phyloP scores from a whole-genome alignment of 2,329 filamentous ascomycete genomes.

The Paecilomyces sp. region DNA sequence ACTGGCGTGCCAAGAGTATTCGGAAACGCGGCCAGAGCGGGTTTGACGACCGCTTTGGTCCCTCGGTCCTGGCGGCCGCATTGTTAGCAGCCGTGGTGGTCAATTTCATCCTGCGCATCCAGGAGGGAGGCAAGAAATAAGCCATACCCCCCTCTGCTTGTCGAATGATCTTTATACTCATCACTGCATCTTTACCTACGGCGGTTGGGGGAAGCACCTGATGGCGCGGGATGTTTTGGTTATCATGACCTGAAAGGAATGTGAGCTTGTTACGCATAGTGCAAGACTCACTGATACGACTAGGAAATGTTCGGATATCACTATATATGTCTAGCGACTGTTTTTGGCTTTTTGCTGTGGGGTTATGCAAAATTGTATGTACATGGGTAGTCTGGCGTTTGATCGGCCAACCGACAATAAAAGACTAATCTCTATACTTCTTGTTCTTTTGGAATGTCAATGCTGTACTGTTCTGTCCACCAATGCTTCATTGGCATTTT shows the following conservation, averaged over 20 bases:
- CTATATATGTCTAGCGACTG: not conserved
- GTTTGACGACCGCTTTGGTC: constrained; percentile 93
- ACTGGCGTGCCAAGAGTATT: constrained; percentile 94
- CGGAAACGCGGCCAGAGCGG: constrained; percentile 84
- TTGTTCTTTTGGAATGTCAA: not conserved
- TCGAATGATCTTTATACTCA: not conserved
- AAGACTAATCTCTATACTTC: not conserved
- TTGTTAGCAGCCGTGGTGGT: constrained; percentile 84
- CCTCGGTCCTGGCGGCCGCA: constrained; percentile 80
- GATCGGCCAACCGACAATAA: not conserved
- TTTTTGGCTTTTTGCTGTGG: not conserved
- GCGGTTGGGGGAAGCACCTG: not conserved
- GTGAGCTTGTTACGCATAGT: not conserved
- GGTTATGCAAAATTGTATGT: not conserved
- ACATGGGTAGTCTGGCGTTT: not conserved
- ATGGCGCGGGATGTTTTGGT: not conserved
- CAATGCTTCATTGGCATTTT: not conserved
- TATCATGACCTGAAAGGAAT: not conserved
- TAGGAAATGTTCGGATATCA: not conserved
- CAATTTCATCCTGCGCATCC: constrained; percentile 76
- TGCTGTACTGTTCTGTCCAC: not conserved
- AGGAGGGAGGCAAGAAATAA: constrained; percentile 12
- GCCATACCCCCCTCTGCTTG: not conserved
- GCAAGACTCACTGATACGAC: not conserved
- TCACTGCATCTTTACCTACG: not conserved